Base-by-base conservation (phyloP, 495 filamentous ascomycete species). In the Venustampulla echinocandica region DNA sequence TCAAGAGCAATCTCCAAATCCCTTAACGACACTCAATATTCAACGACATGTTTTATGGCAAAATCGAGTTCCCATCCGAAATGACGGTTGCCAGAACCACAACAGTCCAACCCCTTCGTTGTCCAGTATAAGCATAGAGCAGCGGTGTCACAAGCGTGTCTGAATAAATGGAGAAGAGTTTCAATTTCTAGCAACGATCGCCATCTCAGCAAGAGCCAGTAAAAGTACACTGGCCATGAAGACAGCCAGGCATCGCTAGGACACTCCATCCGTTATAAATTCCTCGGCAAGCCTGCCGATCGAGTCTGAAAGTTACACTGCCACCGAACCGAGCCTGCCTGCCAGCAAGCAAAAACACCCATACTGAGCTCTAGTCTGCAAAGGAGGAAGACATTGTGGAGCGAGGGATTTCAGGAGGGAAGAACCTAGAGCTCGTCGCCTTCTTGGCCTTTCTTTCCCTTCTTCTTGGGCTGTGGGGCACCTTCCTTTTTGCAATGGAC, bases 401-500 rank as follows among this genome's bases (percentile, higher is more conserved):
- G 54, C 49, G 21, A 4, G n/a, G 20, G 37, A 36, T 23, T 22
- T 30, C 32, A 17, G 10, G 28, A 33, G 21, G 52, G 44, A 43
- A 22, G 32, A 41, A 46, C 33, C 38, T 56, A 59, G 22, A 59
- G 47, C 21, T 59, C 57, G 6, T 59, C 57, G 46, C 52, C 56
- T 46, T 54, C 57, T 46, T 57, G 42, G 10, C 49, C 52, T 47
- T 61, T 61, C 58, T 61, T 61, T 40, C 41, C 42, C 52, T 57
- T 58, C 55, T 61, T 61, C 55, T 57, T 61, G 38, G 58, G 58
- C 43, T 56, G 58, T 42, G 58, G 58, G 38, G 58, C 58, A 22
- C 58, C 58, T 58, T 82, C 73, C 58, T 82, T 83, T 61, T 81
- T 85, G 63, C 88, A 81, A 66, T 93, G 87, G 44, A 95, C 87